These are phyloP conservation scores for Kondoa subrosea DNA, from an alignment of 768 basidiomycete species.

Conservation along the genomic window DNA sequence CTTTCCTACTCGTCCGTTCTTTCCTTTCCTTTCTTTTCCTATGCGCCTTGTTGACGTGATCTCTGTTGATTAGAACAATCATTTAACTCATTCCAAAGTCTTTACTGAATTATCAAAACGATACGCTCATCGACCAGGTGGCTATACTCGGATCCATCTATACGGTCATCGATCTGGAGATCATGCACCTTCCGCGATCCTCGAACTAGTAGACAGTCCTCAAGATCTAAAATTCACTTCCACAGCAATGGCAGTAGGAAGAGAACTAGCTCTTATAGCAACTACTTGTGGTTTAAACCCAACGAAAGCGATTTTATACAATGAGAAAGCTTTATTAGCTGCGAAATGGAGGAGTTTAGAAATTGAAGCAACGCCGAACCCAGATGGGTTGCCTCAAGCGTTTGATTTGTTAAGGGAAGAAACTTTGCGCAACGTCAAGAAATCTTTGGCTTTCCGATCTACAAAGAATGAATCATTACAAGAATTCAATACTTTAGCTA, in stretches of 20 bases:
- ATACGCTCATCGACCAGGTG: constrained; percentile 66
- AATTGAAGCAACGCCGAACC: neutral
- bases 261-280: constrained; percentile 42
- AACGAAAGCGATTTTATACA: neutral
- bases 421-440: neutral
- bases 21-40: neutral
- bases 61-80: constrained; percentile 35
- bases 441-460: neutral
- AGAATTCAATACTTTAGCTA: neutral
- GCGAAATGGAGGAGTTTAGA: neutral
- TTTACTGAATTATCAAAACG: constrained; percentile 63
- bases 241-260: constrained; percentile 69
- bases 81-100: constrained; percentile 56
- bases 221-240: constrained; percentile 74
- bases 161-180: constrained; percentile 80
- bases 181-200: constrained; percentile 76
- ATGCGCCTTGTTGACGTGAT: too few relatives aligned
- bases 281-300: neutral
- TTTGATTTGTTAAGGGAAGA: neutral
- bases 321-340: neutral
- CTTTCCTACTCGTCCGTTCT: constrained; percentile 49
- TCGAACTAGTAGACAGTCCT: constrained; percentile 90
- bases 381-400: neutral
- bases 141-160: constrained; percentile 86
- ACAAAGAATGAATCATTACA: neutral